Percentiles rank a stretch among this genome's conserved stretches.
Evolutionary conservation across 148 eudicot genomes (phyloP).

Genomic region (Agrostemma githago): DNA sequence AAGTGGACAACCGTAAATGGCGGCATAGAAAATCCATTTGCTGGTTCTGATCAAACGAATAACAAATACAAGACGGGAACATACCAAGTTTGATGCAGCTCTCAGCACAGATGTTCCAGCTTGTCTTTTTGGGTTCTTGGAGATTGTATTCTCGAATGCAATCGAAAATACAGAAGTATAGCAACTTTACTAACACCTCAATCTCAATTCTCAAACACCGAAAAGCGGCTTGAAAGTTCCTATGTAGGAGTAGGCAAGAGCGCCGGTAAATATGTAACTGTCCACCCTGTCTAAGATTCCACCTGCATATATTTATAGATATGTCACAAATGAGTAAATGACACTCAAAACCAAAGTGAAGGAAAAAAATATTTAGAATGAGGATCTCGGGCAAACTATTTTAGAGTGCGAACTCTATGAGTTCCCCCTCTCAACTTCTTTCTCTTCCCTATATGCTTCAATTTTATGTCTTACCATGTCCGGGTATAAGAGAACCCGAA

Average conservation of each 20-base stretch:
- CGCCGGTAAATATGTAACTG: slow-evolving; percentile 95
- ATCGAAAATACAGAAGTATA: not conserved
- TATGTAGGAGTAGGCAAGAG: slow-evolving; percentile 79
- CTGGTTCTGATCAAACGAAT: not conserved
- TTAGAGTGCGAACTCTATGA: no score
- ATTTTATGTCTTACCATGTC: slow-evolving; percentile 65
- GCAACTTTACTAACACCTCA: not conserved
- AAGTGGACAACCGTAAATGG: slow-evolving; percentile 2
- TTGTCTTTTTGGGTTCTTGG: not conserved
- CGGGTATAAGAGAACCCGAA: slow-evolving; percentile 94
- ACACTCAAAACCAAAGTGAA: not conserved
- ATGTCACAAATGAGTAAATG: not conserved
- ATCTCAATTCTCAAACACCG: slow-evolving; percentile 49
- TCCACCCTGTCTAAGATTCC: slow-evolving; percentile 91
- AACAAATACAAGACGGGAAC: not conserved
- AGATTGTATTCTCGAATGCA: not conserved
- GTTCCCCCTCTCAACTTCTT: no score
- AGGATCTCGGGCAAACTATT: not conserved
- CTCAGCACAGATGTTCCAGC: not conserved
- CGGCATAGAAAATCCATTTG: slow-evolving; percentile 11
- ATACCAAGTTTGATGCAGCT: not conserved
- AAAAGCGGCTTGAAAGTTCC: slow-evolving; percentile 59
- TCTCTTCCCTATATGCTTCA: not conserved
- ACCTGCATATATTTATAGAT: slow-evolving; percentile 42
- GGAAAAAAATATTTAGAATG: not conserved